Evolutionary conservation across 495 filamentous ascomycete species (phyloP).

Genomic region (Diplogelasinospora grovesii): DNA sequence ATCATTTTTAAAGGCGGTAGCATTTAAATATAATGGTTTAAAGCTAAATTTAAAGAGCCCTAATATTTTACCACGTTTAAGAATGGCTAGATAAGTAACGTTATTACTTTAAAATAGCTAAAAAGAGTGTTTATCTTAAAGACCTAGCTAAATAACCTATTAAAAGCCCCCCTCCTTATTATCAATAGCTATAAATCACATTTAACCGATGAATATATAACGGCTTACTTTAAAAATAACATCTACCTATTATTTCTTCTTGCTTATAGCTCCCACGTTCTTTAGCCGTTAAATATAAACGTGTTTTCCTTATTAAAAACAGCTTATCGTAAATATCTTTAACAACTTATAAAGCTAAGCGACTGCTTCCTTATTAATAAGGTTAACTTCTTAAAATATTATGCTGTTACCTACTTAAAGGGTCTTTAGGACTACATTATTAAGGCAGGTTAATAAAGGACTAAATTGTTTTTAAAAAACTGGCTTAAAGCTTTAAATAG

Average conservation of each 20-base stretch:
- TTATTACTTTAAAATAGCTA: constrained; percentile 6
- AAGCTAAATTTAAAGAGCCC: background rate
- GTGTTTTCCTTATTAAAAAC: too few species aligned
- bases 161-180: constrained; percentile 19
- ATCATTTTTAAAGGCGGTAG: too few species aligned
- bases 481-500: too few species aligned
- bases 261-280: constrained; percentile 5
- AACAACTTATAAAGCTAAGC: too few species aligned
- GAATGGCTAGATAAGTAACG: constrained; percentile 8
- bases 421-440: too few species aligned
- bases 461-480: too few species aligned
- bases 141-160: constrained; percentile 9
- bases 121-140: constrained; percentile 8
- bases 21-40: constrained; percentile 11
- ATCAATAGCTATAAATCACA: constrained; percentile 21
- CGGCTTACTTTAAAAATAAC: constrained; percentile 4
- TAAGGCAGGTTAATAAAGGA: too few species aligned
- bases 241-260: constrained; percentile 7
- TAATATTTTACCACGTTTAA: constrained; percentile 5
- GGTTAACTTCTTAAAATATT: too few species aligned
- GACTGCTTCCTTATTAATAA: too few species aligned
- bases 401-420: too few species aligned
- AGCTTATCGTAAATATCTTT: too few species aligned
- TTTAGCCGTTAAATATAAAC: constrained; percentile 25
- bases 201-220: constrained; percentile 7